These are phyloP conservation scores for Aristolochia contorta DNA, from an alignment of 164 flowering plant species.

Conservation along the genomic window DNA sequence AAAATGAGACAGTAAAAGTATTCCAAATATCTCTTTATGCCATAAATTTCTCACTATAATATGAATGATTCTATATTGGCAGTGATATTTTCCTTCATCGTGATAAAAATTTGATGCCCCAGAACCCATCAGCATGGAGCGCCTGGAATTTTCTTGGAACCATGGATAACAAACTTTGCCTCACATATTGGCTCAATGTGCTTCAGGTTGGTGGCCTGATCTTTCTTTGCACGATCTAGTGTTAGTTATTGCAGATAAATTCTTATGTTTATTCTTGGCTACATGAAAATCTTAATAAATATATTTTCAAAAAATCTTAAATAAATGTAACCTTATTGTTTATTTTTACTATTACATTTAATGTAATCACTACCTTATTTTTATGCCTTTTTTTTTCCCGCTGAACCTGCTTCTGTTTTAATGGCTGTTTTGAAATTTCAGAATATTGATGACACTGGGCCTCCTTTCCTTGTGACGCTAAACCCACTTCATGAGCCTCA, in stretches of 20 bases:
- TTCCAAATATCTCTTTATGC: no score
- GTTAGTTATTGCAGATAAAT: not conserved
- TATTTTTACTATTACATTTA: no score
- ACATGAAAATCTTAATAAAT: no score
- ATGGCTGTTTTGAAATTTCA: conserved; percentile 21
- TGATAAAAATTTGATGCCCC: conserved; percentile 80
- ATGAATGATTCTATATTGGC: conserved; percentile 16
- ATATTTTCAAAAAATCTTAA: no score
- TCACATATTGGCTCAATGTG: conserved; percentile 92
- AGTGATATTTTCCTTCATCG: conserved; percentile 87
- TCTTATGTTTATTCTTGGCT: no score
- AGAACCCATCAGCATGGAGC: conserved; percentile 92
- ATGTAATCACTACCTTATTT: no score
- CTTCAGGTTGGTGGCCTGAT: conserved; percentile 59
- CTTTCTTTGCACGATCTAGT: not conserved
- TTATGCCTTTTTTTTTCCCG: no score
- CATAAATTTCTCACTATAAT: no score
- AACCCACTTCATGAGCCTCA: conserved; percentile 65
- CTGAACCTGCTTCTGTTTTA: no score
- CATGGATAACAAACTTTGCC: conserved; percentile 48
- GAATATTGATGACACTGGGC: conserved; percentile 47
- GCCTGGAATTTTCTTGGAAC: conserved; percentile 93
- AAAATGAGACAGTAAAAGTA: no score
- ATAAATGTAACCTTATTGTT: no score
- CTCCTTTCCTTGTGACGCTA: conserved; percentile 74